Percentiles rank a stretch among this genome's conserved stretches.
phyloP scores from a whole-genome alignment of 495 filamentous ascomycete genomes.

The Hyaloscypha hepaticicola region DNA sequence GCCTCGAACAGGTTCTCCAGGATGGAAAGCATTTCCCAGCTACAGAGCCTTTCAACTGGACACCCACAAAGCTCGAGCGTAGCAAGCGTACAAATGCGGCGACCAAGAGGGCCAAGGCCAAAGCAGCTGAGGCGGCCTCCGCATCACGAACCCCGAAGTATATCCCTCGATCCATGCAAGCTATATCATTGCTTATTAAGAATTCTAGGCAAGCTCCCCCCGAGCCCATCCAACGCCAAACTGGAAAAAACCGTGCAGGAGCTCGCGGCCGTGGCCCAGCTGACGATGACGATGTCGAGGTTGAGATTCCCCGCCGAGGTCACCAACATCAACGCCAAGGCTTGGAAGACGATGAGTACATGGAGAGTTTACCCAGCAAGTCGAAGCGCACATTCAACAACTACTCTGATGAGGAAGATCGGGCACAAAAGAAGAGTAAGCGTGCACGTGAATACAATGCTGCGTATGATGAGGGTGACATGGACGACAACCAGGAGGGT shows the following conservation, averaged over 20 bases:
- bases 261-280: not conserved
- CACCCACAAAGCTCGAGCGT: not conserved
- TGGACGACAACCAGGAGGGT: too few relatives aligned
- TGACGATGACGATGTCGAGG: not conserved
- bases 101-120: not conserved
- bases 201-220: not conserved
- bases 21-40: not conserved
- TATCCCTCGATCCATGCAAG: not conserved
- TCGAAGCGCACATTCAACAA: not conserved
- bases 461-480: not conserved
- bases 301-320: not conserved
- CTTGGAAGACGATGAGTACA: not conserved
- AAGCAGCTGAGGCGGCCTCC: not conserved
- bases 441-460: not conserved
- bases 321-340: not conserved
- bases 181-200: not conserved
- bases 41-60: conserved; percentile 1
- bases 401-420: not conserved
- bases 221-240: too few relatives aligned
- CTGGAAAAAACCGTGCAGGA: too few relatives aligned
- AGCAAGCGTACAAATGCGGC: not conserved
- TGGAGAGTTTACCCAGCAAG: not conserved
- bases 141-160: not conserved
- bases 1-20: not conserved
- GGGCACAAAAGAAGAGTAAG: not conserved